phyloP scores from a whole-genome alignment of 768 basidiomycete genomes.

The Amanita phalloides region DNA sequence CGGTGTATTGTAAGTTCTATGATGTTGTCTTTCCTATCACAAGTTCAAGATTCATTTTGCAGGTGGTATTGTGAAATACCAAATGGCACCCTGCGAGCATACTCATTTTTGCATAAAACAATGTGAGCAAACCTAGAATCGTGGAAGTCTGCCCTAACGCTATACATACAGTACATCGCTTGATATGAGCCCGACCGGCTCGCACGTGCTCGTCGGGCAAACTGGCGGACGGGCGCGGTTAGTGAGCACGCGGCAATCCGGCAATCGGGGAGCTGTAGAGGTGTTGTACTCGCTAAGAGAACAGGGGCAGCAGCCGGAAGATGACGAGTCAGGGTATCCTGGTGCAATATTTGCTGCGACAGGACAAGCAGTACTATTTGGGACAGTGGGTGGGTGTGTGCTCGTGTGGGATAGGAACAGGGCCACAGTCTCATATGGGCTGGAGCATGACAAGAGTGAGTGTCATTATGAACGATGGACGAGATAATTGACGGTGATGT shows the following conservation, averaged over 20 bases:
- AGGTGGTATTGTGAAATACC: conserved; percentile 66
- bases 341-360: conserved; percentile 44
- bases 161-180: conserved; percentile 33
- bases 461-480: conserved; percentile 7
- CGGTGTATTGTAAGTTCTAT: conserved; percentile 45
- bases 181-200: conserved; percentile 37
- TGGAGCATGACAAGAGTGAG: conserved; percentile 53
- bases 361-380: conserved; percentile 48
- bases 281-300: conserved; percentile 40
- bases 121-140: conserved; percentile 32
- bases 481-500: conserved; percentile 9
- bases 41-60: background rate
- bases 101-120: conserved; percentile 44
- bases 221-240: conserved; percentile 38
- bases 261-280: conserved; percentile 41
- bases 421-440: conserved; percentile 41
- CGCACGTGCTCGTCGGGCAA: conserved; percentile 44
- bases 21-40: background rate
- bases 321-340: conserved; percentile 16
- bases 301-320: conserved; percentile 17
- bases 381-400: conserved; percentile 39
- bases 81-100: conserved; percentile 53
- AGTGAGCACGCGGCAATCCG: conserved; percentile 37
- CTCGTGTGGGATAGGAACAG: conserved; percentile 54
- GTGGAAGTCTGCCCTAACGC: background rate